Percentiles rank a stretch among this genome's conserved stretches.
These are phyloP conservation scores for Ogataea ramenticola DNA, from an alignment of 805 yeast species.

Conservation along the genomic window DNA sequence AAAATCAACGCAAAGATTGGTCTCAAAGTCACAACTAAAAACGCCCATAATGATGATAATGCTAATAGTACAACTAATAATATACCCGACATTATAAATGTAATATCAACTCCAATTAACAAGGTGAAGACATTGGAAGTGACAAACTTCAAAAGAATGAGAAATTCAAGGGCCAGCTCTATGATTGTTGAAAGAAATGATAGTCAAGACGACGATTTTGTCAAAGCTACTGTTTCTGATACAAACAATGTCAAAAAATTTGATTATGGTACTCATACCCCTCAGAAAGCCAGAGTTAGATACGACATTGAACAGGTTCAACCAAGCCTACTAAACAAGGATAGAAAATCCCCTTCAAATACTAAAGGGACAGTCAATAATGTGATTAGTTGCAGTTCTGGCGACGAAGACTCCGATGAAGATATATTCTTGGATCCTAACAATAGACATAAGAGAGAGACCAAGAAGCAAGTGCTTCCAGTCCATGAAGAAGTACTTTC, in stretches of 20 bases:
- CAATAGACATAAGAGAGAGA: constrained; percentile 4
- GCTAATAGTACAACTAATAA: not conserved
- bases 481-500: no score
- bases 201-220: not conserved
- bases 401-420: constrained; percentile 1
- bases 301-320: no score
- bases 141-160: not conserved
- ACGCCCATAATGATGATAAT: not conserved
- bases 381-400: not conserved
- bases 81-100: not conserved
- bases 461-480: not conserved
- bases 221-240: not conserved
- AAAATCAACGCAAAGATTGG: not conserved
- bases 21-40: not conserved
- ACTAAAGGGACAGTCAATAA: not conserved
- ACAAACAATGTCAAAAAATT: not conserved
- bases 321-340: not conserved
- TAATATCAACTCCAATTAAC: not conserved
- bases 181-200: not conserved
- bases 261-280: no score
- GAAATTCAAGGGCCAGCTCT: not conserved
- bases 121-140: not conserved
- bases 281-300: no score
- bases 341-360: not conserved
- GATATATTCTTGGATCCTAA: not conserved